These are phyloP conservation scores for Sindora glabra DNA, from an alignment of 306 rosid species.

Conservation along the genomic window DNA sequence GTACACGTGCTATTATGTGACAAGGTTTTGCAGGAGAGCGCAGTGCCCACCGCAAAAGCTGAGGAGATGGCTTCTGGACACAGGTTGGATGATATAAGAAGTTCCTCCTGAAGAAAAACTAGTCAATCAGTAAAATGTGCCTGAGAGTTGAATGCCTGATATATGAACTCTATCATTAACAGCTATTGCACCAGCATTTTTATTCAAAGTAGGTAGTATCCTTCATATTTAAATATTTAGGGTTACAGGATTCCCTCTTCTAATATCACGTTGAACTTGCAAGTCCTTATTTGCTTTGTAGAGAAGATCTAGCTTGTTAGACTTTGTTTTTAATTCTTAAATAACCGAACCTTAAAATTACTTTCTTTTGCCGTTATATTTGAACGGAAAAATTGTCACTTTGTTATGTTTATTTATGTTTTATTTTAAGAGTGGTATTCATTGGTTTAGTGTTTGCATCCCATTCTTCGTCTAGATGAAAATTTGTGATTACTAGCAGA, in stretches of 20 bases:
- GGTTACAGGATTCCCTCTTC: no score
- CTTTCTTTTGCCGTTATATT: no score
- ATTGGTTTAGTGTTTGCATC: no score
- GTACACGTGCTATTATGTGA: background rate
- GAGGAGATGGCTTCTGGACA: slow-evolving; percentile 26
- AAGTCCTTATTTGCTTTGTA: slow-evolving; percentile 11
- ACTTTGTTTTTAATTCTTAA: background rate
- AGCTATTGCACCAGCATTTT: slow-evolving; percentile 1
- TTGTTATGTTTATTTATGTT: no score
- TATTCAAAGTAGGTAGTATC: slow-evolving; percentile 5
- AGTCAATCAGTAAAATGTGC: slow-evolving; percentile 15
- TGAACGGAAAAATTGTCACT: no score
- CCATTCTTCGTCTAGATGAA: no score
- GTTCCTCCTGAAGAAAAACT: background rate
- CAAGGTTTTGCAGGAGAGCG: slow-evolving; percentile 59
- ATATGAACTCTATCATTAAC: background rate
- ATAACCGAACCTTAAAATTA: no score
- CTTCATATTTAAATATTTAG: slow-evolving; percentile 20
- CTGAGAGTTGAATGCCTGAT: background rate
- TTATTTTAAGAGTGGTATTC: no score
- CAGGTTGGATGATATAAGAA: slow-evolving; percentile 28
- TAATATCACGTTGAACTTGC: slow-evolving; percentile 15
- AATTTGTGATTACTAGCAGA: no score
- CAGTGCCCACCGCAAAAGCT: slow-evolving; percentile 17
- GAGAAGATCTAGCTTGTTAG: background rate